Evolutionary conservation across 2,329 filamentous ascomycete species (phyloP).

Genomic region (Alternaria atra): DNA sequence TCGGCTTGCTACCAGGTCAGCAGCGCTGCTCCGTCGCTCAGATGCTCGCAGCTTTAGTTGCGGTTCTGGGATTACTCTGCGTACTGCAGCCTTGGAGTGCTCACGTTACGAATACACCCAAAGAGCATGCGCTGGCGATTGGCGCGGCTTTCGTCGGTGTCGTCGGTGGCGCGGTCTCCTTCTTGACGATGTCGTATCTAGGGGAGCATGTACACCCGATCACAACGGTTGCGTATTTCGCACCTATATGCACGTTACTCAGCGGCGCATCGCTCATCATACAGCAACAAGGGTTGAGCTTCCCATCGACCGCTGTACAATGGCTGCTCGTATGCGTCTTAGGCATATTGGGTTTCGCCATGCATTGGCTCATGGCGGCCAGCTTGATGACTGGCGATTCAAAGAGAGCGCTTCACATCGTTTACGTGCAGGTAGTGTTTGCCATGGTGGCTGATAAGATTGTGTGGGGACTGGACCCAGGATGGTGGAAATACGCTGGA

Average conservation of each 20-base stretch:
- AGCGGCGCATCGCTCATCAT: background rate
- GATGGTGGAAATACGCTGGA: constrained; percentile 1
- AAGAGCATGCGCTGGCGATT: background rate
- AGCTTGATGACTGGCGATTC: constrained; percentile 5
- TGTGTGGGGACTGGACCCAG: background rate
- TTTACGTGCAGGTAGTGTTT: background rate
- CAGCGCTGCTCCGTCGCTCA: constrained; percentile 2
- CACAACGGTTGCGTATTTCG: constrained; percentile 1
- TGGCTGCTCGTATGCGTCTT: background rate
- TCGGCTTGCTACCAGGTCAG: constrained; percentile 1
- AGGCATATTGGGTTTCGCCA: background rate
- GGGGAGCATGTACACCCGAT: background rate
- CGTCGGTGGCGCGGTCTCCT: background rate
- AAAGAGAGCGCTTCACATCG: background rate
- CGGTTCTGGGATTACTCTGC: background rate
- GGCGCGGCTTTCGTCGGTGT: background rate
- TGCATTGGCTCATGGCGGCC: constrained; percentile 1
- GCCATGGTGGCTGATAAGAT: constrained; percentile 1
- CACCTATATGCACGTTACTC: background rate
- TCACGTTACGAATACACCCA: background rate
- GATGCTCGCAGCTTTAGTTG: background rate
- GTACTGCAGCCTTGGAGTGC: constrained; percentile 1
- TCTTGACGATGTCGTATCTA: background rate
- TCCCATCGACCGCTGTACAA: background rate
- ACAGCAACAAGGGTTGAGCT: background rate